A percentile compares a stretch with the other conserved stretches of the same genome.
These are phyloP conservation scores for Aspergillus sp. DNA, from an alignment of 2,329 filamentous ascomycete species.

Conservation along the genomic window DNA sequence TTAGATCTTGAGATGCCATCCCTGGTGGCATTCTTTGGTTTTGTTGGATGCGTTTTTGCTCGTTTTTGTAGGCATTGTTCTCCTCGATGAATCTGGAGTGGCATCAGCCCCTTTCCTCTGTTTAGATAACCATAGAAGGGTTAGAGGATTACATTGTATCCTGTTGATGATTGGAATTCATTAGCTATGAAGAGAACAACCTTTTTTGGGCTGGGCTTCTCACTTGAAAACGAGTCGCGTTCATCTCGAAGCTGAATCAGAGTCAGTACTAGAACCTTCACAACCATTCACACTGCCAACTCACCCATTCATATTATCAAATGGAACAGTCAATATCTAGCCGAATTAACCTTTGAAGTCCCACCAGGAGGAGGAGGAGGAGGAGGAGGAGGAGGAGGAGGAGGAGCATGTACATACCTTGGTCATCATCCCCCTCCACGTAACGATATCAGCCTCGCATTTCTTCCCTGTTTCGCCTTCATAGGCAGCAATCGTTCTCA, in stretches of 20 bases:
- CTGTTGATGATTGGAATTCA: constrained; percentile 23
- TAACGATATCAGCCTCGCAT: constrained; percentile 71
- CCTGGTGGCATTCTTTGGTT: constrained; percentile 43
- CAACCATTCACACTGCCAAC: constrained; percentile 25
- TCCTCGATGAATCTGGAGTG: constrained; percentile 77
- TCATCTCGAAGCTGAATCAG: constrained; percentile 77
- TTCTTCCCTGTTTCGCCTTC: constrained; percentile 61
- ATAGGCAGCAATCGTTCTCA: constrained; percentile 64
- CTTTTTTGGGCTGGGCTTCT: constrained; percentile 8
- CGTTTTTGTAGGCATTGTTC: constrained; percentile 64
- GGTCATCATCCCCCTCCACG: constrained; percentile 98
- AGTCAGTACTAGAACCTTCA: constrained; percentile 18
- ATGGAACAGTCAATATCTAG: constrained; percentile 81
- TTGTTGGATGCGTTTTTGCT: constrained; percentile 52
- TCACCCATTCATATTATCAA: constrained; percentile 66
- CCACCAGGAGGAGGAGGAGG: too few species aligned
- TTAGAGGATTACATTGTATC: constrained; percentile 41
- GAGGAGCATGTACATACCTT: constrained; percentile 52
- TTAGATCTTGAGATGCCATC: constrained; percentile 62
- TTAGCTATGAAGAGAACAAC: not conserved
- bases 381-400: not conserved
- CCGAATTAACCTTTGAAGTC: not conserved
- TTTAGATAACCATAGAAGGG: too few species aligned
- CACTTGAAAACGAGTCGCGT: constrained; percentile 84
- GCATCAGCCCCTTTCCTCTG: constrained; percentile 6